Percentiles rank a stretch among this genome's conserved stretches.
phyloP scores from a whole-genome alignment of 495 filamentous ascomycete species.

The Penicillium taxi region DNA sequence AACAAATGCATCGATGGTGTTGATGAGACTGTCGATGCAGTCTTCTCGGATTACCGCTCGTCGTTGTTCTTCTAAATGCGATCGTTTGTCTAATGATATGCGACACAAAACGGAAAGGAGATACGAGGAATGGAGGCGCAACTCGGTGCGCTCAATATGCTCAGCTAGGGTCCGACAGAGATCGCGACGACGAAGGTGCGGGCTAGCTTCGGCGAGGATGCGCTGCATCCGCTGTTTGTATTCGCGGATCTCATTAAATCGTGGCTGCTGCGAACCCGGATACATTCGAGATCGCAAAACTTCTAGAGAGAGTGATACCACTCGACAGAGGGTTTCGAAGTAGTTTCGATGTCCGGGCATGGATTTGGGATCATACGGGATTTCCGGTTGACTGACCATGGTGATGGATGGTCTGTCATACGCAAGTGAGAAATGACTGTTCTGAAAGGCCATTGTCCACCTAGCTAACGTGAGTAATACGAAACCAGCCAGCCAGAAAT shows the following conservation, averaged over 20 bases:
- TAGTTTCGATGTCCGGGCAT: conserved; percentile 44
- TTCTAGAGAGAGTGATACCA: conserved; percentile 47
- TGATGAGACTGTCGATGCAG: conserved; percentile 33
- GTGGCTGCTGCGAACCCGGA: conserved; percentile 29
- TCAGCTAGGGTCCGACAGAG: conserved; percentile 41
- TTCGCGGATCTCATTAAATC: conserved; percentile 39
- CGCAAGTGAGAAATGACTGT: conserved; percentile 52
- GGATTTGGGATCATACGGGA: conserved; percentile 40
- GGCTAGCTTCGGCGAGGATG: conserved; percentile 43
- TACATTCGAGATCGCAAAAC: conserved; percentile 46
- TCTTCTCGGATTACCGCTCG: conserved; percentile 36
- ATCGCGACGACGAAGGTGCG: conserved; percentile 44
- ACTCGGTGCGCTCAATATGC: conserved; percentile 47
- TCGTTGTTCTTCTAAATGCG: conserved; percentile 24
- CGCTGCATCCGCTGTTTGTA: conserved; percentile 45
- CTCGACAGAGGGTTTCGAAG: conserved; percentile 47
- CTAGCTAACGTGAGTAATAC: conserved; percentile 14
- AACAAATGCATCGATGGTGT: conserved; percentile 39
- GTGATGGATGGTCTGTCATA: conserved; percentile 53
- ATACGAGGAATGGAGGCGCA: conserved; percentile 52
- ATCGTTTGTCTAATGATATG: conserved; percentile 44
- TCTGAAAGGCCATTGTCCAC: conserved; percentile 56
- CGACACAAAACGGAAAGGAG: conserved; percentile 52
- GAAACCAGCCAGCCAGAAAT: background rate
- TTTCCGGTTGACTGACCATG: conserved; percentile 44